phyloP scores from a whole-genome alignment of 2,329 filamentous ascomycete species.

The Diaporthe helianthi region DNA sequence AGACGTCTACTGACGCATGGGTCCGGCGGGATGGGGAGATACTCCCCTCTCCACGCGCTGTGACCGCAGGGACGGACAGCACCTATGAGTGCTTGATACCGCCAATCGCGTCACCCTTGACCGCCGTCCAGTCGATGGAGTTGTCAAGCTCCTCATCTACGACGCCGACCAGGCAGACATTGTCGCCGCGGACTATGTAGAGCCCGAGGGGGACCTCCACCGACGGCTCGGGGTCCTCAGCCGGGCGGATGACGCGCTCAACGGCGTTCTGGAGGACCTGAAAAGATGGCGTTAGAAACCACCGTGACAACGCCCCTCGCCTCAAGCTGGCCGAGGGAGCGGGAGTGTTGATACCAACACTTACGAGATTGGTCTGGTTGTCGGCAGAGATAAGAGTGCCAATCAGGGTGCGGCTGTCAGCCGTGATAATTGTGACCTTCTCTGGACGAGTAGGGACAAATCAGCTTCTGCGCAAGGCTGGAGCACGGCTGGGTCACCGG shows the following conservation, averaged over 20 bases:
- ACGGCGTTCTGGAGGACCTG: constrained; percentile 81
- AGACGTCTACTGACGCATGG: background rate
- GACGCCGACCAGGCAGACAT: constrained; percentile 87
- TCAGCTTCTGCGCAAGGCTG: background rate
- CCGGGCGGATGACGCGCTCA: constrained; percentile 88
- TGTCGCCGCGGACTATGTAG: constrained; percentile 93
- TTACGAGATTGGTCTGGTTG: constrained; percentile 85
- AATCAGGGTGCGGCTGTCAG: constrained; percentile 85
- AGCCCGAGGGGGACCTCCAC: constrained; percentile 83
- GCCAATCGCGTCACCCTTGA: constrained; percentile 83
- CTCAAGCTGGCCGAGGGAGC: background rate
- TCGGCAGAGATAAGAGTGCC: constrained; percentile 88
- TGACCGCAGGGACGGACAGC: background rate
- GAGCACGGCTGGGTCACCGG: background rate
- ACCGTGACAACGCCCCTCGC: background rate
- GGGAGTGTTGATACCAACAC: constrained; percentile 35
- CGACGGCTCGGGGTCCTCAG: constrained; percentile 82
- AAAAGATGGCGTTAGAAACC: background rate
- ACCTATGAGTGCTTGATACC: constrained; percentile 76
- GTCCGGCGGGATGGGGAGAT: background rate
- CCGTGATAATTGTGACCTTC: constrained; percentile 89
- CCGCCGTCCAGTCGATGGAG: constrained; percentile 91
- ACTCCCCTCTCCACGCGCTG: too few relatives aligned
- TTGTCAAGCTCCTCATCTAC: constrained; percentile 89
- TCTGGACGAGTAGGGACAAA: constrained; percentile 58